phyloP scores from a whole-genome alignment of 2,329 filamentous ascomycete genomes.

The Acephala macrosclerotiorum region DNA sequence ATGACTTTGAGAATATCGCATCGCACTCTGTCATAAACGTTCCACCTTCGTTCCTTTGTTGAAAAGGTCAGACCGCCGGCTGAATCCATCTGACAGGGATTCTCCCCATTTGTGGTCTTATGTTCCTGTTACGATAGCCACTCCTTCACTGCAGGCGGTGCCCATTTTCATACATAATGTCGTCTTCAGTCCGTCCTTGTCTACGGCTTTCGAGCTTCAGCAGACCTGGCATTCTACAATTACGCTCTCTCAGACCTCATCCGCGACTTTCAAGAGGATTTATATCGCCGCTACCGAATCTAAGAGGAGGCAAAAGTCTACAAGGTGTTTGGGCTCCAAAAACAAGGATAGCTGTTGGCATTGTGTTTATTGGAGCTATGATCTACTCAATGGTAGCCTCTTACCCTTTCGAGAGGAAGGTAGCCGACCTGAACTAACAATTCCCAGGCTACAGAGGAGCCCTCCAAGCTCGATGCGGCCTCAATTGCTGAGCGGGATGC shows the following conservation, averaged over 20 bases:
- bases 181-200: conserved; percentile 33
- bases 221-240: conserved; percentile 30
- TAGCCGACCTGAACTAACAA: conserved; percentile 30
- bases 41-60: conserved; percentile 17
- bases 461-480: conserved; percentile 62
- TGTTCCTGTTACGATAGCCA: conserved; percentile 35
- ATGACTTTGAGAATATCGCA: conserved; percentile 22
- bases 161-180: conserved; percentile 38
- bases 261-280: conserved; percentile 20
- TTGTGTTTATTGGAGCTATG: conserved; percentile 55
- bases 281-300: conserved; percentile 21
- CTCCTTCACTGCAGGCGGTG: conserved; percentile 19
- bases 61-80: not conserved
- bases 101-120: conserved; percentile 38
- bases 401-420: not conserved
- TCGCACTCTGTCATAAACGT: conserved; percentile 25
- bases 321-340: conserved; percentile 51
- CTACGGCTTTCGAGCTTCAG: conserved; percentile 30
- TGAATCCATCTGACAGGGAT: conserved; percentile 18
- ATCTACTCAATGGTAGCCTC: conserved; percentile 57
- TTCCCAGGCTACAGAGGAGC: conserved; percentile 42
- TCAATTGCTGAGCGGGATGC: conserved; percentile 87
- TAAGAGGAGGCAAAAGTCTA: conserved; percentile 22
- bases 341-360: conserved; percentile 54
- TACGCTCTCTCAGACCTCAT: conserved; percentile 36